Base-by-base conservation (phyloP, 2,329 filamentous ascomycete species). In the Fusarium xylarioides region DNA sequence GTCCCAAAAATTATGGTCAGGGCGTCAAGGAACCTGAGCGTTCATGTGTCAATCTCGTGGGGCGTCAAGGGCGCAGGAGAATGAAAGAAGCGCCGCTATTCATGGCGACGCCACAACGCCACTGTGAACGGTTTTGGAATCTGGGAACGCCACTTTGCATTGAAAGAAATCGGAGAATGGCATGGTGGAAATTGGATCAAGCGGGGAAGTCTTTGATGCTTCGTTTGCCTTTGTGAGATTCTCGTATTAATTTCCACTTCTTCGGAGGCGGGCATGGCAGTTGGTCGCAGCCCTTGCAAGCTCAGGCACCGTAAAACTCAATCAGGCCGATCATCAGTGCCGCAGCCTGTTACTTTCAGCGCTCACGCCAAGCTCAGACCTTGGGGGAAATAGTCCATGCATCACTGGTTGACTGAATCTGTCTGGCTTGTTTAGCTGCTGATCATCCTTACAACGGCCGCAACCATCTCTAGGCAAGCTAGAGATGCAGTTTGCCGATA, bases 221-320 rank as follows among this genome's bases (percentile, higher is more conserved):
- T 11, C 2, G 1, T 26, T 11, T 2, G 1, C 4, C 32, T 52
- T 37, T 53, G 12, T 26, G 9, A 5, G 0, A 16, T 35, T 0
- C 18, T 35, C 16, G 10, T 16, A 15, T 8, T 16, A 53, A 28
- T 53, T 28, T 53, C 49, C n/a, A 37, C 32, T 37, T 23, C n/a
- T n/a, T n/a, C n/a, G n/a, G n/a, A n/a, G n/a, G n/a, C n/a, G n/a
- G n/a, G n/a, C n/a, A n/a, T n/a, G n/a, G n/a, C n/a, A n/a, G n/a
- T n/a, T n/a, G n/a, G n/a, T n/a, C n/a, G n/a, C n/a, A n/a, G n/a
- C n/a, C n/a, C n/a, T n/a, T n/a, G n/a, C n/a, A n/a, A n/a, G n/a
- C n/a, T n/a, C n/a, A n/a, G n/a, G n/a, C n/a, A n/a, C n/a, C n/a
- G n/a, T n/a, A n/a, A n/a, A n/a, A 18, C 28, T n/a, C 5, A n/a